Base-by-base conservation (phyloP, 345 rosid genomes). In the Arabidopsis arenosa region DNA sequence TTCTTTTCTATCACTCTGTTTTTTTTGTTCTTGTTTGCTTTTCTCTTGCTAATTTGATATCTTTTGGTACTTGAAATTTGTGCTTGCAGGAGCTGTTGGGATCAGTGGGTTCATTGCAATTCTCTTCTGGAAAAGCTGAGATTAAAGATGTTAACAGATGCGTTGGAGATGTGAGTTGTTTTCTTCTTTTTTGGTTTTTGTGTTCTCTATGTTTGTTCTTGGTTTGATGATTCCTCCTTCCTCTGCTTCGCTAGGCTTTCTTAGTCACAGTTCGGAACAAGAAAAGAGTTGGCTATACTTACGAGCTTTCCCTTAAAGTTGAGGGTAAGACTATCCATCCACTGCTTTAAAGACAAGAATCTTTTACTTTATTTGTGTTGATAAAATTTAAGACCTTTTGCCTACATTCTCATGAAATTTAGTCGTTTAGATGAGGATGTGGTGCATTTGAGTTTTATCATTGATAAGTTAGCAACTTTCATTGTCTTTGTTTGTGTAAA, bases 241-340 rank as follows among this genome's bases (percentile, higher is more conserved):
- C 30, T 39, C 33, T 55, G 47, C 8, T 14, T 81, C 58, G 54
- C 60, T 85, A 94, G 98, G 98, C 98, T 23, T 89, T 86, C 81
- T 83, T 92, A 87, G 93, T 92, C 62, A 92, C 91, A 4, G 97
- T 92, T 36, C 86, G 97, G 60, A 94, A 90, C 77, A 94, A 89
- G 86, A 94, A 90, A 82, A 85, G 92, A 41, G 93, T 90, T 76
- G 97, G 97, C 51, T 94, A 92, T 77, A 87, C 87, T 30, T 94
- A 90, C 5, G 97, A 89, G 81, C 82, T 92, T 68, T 83, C 93
- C 51, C 75, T 94, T 80, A 87, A 89, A 86, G 78, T 92, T 49
- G 79, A 85, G 68, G 98, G 97, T 90, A 78, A 71, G 41, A 26
- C 26, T 76, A 41, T 21, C 18, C 39, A 41, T 21, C 18, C 39